Base-by-base conservation (phyloP, 495 filamentous ascomycete species). In the Friedmanniomyces simplex region DNA sequence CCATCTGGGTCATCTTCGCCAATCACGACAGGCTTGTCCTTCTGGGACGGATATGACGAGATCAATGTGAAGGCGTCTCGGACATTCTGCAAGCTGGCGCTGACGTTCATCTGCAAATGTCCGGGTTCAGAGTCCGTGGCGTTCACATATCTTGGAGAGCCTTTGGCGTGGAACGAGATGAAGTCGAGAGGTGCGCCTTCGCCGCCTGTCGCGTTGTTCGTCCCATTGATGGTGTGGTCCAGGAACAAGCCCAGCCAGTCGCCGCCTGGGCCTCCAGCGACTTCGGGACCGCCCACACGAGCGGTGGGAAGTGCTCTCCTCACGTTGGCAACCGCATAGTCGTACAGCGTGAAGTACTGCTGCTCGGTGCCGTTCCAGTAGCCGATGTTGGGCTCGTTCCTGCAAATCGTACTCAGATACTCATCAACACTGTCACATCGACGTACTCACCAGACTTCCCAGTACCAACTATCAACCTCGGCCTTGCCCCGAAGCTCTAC, bases 111-210 rank as follows among this genome's bases (percentile, higher is more conserved):
- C n/a, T 46, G 51, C 18, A 63, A 20, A 26, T 58, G 57, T 10
- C 60, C 60, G 1, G 50, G 50, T 13, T 7, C 42, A 36, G 39
- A 54, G 18, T 59, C 21, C 39, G 57, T 59, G 41, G 50, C 57
- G 49, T 63, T 59, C 25, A 55, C 24, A 28, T 63, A 63, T 10
- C 43, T 59, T 24, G 60, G 60, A n/a, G 28, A 16, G 13, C 60
- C 60, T 51, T 63, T 63, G 3, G 60, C 60, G 22, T 63, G 60
- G 45, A 63, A 63, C 14, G 55, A 58, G 21, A 63, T 58, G 43
- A 63, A 63, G 52, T 63, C 60, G 0, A 63, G 36, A 18, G 55
- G 60, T 20, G 60, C n/a, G 8, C 60, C 60, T 10, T 34, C 58
- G 25, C 53, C 56, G 42, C 52, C 52, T 1, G 60, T 63, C 7